Percentiles rank a stretch among this genome's conserved stretches.
Evolutionary conservation across 2,329 filamentous ascomycete species (phyloP).

Genomic region (Colletotrichum tabaci): DNA sequence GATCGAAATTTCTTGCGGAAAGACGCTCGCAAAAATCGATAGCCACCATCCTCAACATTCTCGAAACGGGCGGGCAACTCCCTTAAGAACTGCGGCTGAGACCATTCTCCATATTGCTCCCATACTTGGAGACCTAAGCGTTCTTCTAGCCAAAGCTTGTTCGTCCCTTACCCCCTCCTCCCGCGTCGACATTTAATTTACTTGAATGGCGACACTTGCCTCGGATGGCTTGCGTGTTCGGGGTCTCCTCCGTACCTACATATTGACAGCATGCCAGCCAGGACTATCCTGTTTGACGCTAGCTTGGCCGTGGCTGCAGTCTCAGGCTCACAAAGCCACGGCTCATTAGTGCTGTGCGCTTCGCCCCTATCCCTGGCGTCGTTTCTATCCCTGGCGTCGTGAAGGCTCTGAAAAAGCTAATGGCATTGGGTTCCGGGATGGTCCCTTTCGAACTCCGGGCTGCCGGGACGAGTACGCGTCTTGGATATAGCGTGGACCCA

Average conservation of each 20-base stretch:
- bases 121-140: background rate
- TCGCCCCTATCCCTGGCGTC: background rate
- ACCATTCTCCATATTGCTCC: background rate
- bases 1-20: background rate
- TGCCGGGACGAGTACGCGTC: conserved; percentile 34
- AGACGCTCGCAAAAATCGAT: background rate
- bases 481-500: conserved; percentile 35
- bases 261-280: background rate
- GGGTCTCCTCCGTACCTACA: background rate
- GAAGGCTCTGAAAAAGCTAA: too few species aligned
- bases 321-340: too few species aligned
- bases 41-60: too few species aligned
- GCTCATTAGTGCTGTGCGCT: background rate
- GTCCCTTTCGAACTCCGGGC: conserved; percentile 4
- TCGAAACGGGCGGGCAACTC: background rate
- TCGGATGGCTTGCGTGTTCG: conserved; percentile 15
- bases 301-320: conserved; percentile 20
- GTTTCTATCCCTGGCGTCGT: background rate
- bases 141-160: conserved; percentile 30
- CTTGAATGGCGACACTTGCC: conserved; percentile 6
- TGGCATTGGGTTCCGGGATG: background rate
- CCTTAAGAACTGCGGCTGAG: conserved; percentile 13
- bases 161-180: background rate
- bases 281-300: conserved; percentile 24
- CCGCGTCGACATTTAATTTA: conserved; percentile 23